These are phyloP conservation scores for Boletus patriciae DNA, from an alignment of 768 basidiomycete species.

Conservation along the genomic window DNA sequence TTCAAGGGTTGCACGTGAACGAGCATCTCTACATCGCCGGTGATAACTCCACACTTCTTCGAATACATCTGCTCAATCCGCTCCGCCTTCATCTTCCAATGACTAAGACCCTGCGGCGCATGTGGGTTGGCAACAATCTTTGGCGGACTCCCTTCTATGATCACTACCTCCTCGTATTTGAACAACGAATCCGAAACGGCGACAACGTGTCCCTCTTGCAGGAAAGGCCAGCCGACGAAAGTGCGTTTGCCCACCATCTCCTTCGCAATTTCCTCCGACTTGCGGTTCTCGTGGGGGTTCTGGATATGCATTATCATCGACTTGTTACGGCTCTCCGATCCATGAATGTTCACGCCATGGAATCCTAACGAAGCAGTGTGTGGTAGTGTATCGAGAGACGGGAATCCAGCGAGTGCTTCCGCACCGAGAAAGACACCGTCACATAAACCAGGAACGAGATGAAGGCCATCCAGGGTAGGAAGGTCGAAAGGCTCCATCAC, in stretches of 20 bases:
- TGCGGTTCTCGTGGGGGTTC: slow-evolving; percentile 66
- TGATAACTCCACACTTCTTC: slow-evolving; percentile 85
- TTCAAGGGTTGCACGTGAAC: slow-evolving; percentile 90
- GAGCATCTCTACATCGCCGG: slow-evolving; percentile 75
- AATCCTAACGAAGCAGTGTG: slow-evolving; percentile 72
- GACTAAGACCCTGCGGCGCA: slow-evolving; percentile 57
- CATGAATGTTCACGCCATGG: slow-evolving; percentile 94
- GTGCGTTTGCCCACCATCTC: slow-evolving; percentile 74
- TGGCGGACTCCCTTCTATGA: slow-evolving; percentile 49
- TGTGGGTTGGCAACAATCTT: slow-evolving; percentile 76
- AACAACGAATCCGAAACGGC: slow-evolving; percentile 85
- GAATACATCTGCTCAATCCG: slow-evolving; percentile 82
- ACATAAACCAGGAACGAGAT: slow-evolving; percentile 82
- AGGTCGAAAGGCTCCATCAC: slow-evolving; percentile 81
- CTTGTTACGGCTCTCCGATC: slow-evolving; percentile 85
- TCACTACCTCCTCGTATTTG: slow-evolving; percentile 72
- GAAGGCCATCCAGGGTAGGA: slow-evolving; percentile 81
- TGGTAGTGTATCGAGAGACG: slow-evolving; percentile 88
- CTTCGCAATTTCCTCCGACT: slow-evolving; percentile 70
- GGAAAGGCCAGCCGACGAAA: slow-evolving; percentile 91
- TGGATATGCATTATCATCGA: slow-evolving; percentile 89
- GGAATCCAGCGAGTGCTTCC: slow-evolving; percentile 91
- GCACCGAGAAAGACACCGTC: slow-evolving; percentile 87
- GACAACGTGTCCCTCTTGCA: slow-evolving; percentile 87
- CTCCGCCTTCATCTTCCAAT: slow-evolving; percentile 83